Evolutionary conservation across 495 filamentous ascomycete species (phyloP).

Genomic region (Glarea lozoyensis): DNA sequence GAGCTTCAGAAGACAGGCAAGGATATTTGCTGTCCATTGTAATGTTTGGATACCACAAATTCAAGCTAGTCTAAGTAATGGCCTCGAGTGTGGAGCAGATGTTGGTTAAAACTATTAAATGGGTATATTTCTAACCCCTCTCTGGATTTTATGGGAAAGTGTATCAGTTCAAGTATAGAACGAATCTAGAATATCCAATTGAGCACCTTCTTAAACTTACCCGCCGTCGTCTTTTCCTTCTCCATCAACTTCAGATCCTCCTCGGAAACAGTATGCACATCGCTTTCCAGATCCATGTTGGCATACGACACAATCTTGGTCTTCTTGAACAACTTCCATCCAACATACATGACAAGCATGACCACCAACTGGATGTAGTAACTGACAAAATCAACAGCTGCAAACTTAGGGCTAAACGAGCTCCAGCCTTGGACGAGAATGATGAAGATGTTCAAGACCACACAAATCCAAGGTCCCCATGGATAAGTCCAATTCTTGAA

Average conservation of each 20-base stretch:
- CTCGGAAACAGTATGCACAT: constrained; percentile 34
- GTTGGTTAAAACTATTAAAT: too few relatives aligned
- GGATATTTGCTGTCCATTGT: too few relatives aligned
- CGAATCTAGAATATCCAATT: constrained; percentile 22
- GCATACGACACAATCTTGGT: constrained; percentile 43
- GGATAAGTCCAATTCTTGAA: constrained; percentile 58
- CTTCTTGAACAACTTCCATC: constrained; percentile 44
- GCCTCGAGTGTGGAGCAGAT: too few relatives aligned
- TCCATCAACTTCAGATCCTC: constrained; percentile 15
- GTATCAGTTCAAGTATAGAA: too few relatives aligned
- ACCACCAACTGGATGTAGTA: constrained; percentile 46
- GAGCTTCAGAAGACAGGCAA: too few relatives aligned
- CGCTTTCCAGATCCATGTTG: constrained; percentile 46
- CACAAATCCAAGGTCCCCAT: constrained; percentile 39
- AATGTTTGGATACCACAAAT: too few relatives aligned
- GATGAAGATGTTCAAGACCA: constrained; percentile 44
- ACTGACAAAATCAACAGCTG: constrained; percentile 42
- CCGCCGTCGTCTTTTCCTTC: constrained; percentile 12
- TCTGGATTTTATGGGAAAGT: too few relatives aligned
- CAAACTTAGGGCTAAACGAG: constrained; percentile 44
- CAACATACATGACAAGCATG: constrained; percentile 39
- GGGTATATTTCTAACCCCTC: too few relatives aligned
- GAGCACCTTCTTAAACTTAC: constrained; percentile 12
- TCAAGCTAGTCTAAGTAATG: too few relatives aligned
- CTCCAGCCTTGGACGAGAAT: constrained; percentile 54